phyloP scores from a whole-genome alignment of 1,284 basidiomycete genomes.

The Trametes versicolor region DNA sequence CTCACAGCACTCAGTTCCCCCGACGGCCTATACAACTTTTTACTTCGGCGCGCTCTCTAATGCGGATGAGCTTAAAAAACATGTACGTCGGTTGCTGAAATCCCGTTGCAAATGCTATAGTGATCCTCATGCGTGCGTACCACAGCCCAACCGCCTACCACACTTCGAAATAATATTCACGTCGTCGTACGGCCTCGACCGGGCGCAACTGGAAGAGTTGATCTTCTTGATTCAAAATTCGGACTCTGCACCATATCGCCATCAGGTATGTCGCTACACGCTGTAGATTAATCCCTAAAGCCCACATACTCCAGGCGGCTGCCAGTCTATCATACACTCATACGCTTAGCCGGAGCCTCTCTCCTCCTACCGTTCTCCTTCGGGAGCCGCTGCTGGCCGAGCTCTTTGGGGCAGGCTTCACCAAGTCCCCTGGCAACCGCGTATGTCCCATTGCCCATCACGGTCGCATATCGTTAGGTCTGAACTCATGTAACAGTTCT shows the following conservation, averaged over 20 bases:
- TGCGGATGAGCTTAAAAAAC: constrained; percentile 44
- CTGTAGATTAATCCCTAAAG: background rate
- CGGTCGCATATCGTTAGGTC: background rate
- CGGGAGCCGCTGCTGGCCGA: constrained; percentile 74
- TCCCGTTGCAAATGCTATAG: constrained; percentile 1
- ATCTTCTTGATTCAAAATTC: constrained; percentile 72
- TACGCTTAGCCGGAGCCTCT: constrained; percentile 56
- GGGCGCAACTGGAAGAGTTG: constrained; percentile 72
- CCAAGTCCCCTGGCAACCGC: constrained; percentile 63
- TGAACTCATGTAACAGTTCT: constrained; percentile 60
- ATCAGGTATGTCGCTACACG: constrained; percentile 16
- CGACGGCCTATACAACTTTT: constrained; percentile 80
- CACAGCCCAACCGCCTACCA: constrained; percentile 55
- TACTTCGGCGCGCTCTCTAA: constrained; percentile 73
- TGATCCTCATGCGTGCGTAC: background rate
- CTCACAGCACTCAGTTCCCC: constrained; percentile 62
- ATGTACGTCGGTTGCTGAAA: constrained; percentile 46
- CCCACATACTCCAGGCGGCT: constrained; percentile 15
- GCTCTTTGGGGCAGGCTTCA: constrained; percentile 85
- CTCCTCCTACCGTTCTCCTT: constrained; percentile 67
- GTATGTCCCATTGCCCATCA: constrained; percentile 50
- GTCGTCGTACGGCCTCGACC: constrained; percentile 75
- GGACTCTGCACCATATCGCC: constrained; percentile 48
- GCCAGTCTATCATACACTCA: constrained; percentile 61
- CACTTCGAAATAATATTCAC: constrained; percentile 79